These are phyloP conservation scores for Botryotinia calthae DNA, from an alignment of 2,329 filamentous ascomycete species.

Conservation along the genomic window DNA sequence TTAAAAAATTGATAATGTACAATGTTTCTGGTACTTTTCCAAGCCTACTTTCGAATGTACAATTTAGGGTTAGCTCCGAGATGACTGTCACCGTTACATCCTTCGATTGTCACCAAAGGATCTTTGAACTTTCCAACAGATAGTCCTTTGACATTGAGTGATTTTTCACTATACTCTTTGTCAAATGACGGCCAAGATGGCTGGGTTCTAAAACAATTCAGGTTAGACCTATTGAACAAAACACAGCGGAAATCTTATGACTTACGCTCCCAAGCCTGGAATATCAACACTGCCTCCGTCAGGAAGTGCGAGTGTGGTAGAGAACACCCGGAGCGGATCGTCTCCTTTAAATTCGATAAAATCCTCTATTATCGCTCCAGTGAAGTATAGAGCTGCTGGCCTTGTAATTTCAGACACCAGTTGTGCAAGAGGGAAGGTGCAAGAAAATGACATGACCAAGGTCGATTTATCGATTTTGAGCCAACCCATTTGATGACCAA, in stretches of 20 bases:
- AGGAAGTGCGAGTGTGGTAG: background rate
- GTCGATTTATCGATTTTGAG: background rate
- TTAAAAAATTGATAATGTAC: background rate
- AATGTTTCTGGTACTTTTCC: background rate
- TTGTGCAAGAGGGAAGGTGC: no score
- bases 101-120: no score
- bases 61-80: background rate
- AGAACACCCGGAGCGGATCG: background rate
- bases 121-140: no score
- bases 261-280: background rate
- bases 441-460: background rate
- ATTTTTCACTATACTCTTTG: background rate
- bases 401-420: background rate
- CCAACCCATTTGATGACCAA: background rate
- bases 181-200: background rate
- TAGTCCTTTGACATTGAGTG: background rate
- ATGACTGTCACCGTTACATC: fast-evolving
- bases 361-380: fast-evolving
- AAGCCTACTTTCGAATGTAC: background rate
- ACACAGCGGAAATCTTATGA: background rate
- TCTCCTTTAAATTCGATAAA: no score
- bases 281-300: background rate
- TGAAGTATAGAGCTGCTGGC: no score
- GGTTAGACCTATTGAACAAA: background rate
- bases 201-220: background rate